Base-by-base conservation (phyloP, 441 rosid genomes). In the Mallotus repandus region DNA sequence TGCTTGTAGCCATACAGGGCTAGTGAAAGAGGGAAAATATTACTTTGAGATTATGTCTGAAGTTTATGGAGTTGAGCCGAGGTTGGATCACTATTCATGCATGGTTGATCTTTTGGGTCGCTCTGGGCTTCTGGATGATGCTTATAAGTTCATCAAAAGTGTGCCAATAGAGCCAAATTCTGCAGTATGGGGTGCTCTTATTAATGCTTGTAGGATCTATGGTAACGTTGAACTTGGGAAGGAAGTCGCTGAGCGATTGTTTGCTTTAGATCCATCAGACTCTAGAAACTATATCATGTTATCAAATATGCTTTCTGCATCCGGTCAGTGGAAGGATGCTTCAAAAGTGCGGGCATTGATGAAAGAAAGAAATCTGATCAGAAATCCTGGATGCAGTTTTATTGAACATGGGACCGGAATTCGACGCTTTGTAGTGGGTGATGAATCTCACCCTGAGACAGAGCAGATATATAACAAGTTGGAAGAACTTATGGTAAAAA, bases 171-270 rank as follows among this genome's bases (percentile, higher is more conserved):
- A 86, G 53, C 91, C 97, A 59, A 87, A 83, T 45, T 81, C 86
- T 53, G 86, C 86, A 18, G 84, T 94, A 16, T 94, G 98, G 97
- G 98, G 91, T 81, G 90, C 96, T 70, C 86, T 94, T 81, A 86
- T 94, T 7, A 84, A 92, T 19, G 95, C 90, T 46, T 94, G 96
- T 43, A 84, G 97, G 68, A 83, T 85, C 77, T 87, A 88, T 70
- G 87, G 93, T 71, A 90, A 87, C 68, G 80, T 88, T 70, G 91
- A 91, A 29, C 84, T 92, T 67, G 97, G 97, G 57, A 83, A 77
- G 70, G 76, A 83, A 67, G 97, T 89, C 16, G 93, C 95, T 2
- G 90, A 90, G 70, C 76, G 80, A 64, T 87, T 92, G 74, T 82
- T 87, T 35, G 77, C 84, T 60, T 76, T 94, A 78, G 85, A 84